A percentile compares a stretch with the other conserved stretches of the same genome.
Evolutionary conservation across 129 eudicot species (phyloP).

Genomic region (Helichrysum umbraculigerum): DNA sequence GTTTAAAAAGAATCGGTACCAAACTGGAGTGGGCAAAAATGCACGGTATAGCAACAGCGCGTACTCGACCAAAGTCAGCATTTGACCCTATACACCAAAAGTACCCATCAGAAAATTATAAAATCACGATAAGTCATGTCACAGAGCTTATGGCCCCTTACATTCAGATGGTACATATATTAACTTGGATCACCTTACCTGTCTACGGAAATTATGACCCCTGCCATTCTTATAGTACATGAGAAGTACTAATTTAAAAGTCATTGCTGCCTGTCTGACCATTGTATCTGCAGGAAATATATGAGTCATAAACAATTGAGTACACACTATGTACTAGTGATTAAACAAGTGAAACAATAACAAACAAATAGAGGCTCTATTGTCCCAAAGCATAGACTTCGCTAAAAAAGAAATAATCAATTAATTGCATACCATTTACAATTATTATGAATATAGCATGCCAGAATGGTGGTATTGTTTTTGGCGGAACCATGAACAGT

Average conservation of each 20-base stretch:
- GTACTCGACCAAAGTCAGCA: slow-evolving; percentile 66
- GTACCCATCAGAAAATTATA: slow-evolving; percentile 8
- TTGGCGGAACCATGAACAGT: slow-evolving; percentile 76
- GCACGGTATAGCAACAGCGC: slow-evolving; percentile 59
- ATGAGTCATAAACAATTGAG: slow-evolving; percentile 10
- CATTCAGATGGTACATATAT: not conserved
- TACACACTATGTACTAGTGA: not conserved
- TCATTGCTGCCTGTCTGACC: slow-evolving; percentile 80
- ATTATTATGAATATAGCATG: slow-evolving; percentile 71
- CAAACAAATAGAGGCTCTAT: not conserved
- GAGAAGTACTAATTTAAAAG: slow-evolving; percentile 56
- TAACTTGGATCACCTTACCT: slow-evolving; percentile 42
- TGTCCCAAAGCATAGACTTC: slow-evolving; percentile 9
- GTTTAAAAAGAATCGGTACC: slow-evolving; percentile 74
- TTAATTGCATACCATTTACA: slow-evolving; percentile 63
- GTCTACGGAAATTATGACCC: slow-evolving; percentile 81
- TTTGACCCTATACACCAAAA: slow-evolving; percentile 48
- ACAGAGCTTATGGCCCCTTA: slow-evolving; percentile 5
- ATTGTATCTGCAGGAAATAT: slow-evolving; percentile 57
- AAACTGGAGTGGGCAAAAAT: slow-evolving; percentile 68
- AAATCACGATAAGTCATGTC: not conserved
- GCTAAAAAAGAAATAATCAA: not conserved
- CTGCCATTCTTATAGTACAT: slow-evolving; percentile 77
- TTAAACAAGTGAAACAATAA: not conserved
- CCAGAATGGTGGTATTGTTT: slow-evolving; percentile 85